Conservation (phyloP, 2,329 filamentous ascomycete genomes). For the Decorospora gaudefroyi region DNA sequence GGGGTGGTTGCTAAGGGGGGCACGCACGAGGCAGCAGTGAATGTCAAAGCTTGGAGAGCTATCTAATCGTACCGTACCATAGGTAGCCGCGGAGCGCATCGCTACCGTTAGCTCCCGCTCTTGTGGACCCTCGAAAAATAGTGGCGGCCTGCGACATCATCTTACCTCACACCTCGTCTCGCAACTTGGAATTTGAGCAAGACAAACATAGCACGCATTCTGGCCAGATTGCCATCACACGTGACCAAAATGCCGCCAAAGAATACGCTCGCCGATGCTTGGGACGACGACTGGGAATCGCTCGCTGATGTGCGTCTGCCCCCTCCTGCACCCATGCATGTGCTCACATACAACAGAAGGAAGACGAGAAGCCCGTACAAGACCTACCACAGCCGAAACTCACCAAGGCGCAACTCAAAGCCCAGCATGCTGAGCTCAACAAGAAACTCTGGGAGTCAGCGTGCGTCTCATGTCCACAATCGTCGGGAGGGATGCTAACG, state of each 20-base stretch:
- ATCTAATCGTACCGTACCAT: too few species aligned
- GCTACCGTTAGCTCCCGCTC: conserved; percentile 17
- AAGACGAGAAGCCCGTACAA: conserved; percentile 45
- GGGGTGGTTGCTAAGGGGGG: background rate
- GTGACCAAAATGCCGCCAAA: conserved; percentile 49
- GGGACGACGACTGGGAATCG: conserved; percentile 90
- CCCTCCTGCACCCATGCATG: conserved; percentile 6
- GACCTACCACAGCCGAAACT: conserved; percentile 56
- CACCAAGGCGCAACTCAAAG: conserved; percentile 75
- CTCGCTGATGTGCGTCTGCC: conserved; percentile 67
- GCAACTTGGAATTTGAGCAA: background rate
- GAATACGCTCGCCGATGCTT: conserved; percentile 62
- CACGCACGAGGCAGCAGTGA: conserved; percentile 19
- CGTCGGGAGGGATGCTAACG: conserved; percentile 19
- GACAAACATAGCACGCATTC: too few species aligned
- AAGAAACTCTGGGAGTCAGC: conserved; percentile 87
- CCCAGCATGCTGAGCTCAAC: conserved; percentile 81
- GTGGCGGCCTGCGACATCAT: conserved; percentile 11
- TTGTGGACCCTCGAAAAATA: conserved; percentile 17
- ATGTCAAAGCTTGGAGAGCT: conserved; percentile 10
- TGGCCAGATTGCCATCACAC: too few species aligned
- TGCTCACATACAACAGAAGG: conserved; percentile 40
- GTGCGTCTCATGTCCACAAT: conserved; percentile 55
- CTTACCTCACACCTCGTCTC: background rate
- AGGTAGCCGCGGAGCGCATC: too few species aligned